Base-by-base conservation (phyloP, 1,139 yeast genomes). In the Keqinozyma sinolaborantium region DNA sequence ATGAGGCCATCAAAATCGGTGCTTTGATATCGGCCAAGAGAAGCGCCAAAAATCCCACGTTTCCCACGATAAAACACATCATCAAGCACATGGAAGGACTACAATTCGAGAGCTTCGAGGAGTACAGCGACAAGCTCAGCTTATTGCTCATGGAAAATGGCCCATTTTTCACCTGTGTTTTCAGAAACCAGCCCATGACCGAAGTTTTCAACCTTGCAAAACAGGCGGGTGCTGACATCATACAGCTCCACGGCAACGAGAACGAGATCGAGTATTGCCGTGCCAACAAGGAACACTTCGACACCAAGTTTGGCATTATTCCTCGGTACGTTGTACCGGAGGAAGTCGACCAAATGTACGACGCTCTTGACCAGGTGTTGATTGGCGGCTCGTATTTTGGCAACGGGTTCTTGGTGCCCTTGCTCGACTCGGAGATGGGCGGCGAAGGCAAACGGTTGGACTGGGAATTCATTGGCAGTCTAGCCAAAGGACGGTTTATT, bases 221-320 rank as follows among this genome's bases (percentile, higher is more conserved):
- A 1, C 70, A 68, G 7, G 57, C 81, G 16, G 61, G 64, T 0
- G 53, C 88, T 10, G 97, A 90, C 56, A 65, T 87, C 23, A 83
- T 92, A 1, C 98, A 92, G 53, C 60, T 92, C 8, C 98, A 92
- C 56, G 98, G 98, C 1, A 70, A 76, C 27, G 97, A 92, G 54
- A 73, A 83, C 26, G 64, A 82, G 40, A 42, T 58, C 10, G 77
- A 66, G 29, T 41, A 51, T 31, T 59, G 81, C 9, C 59, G 65
- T 2, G 39, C 47, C 5, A 44, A 45, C 27, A 16, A 28, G 3
- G 9, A 16, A 1, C 13, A 35, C 8, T 29, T 29, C 3, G 39
- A 41, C 10, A 64, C 36, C 9, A 37, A 44, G 14, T 57, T 64
- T 28, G 95, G 95, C 0, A 74, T 87, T 4, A 83, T 92, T 37